Evolutionary conservation across 495 filamentous ascomycete species (phyloP), one percentile per base, ranked within the genome.

Genomic region (Alectoria sarmentosa): DNA sequence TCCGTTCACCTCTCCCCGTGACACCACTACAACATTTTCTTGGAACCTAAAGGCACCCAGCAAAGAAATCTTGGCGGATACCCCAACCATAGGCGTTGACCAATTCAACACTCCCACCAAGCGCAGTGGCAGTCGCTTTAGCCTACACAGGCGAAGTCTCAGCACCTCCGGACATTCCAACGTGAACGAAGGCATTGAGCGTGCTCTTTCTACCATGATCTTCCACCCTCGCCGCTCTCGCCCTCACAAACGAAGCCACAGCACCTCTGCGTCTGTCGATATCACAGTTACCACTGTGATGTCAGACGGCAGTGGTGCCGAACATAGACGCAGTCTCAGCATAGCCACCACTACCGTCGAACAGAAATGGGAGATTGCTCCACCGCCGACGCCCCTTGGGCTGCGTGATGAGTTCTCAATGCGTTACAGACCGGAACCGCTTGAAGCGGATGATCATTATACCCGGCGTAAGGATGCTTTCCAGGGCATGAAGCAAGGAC

Each of bases 361-460:
- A 34, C 52, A 55, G 14, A 55, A 55, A 6, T 55, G 52, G 52
- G 52, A 55, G 30, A 21, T 55, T 2, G 52, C 52, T 34, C 52
- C 52, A 17, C 28, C 52, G 28, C 52, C 52, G 30, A 55, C 52
- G 14, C 52, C 52, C 17, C 28, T 55, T 21, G 28, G 15, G 0
- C 19, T 55, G 52, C 52, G 52, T 17, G 52, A 55, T 8, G 28
- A 34, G 11, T 55, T 55, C 52, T 55, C 52, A 34, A 34, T 55
- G 52, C 52, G 28, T 34, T 55, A 55, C 52, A 55, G 52, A 34
- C 30, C 52, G 30, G 52, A 55, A 34, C 52, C 52, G 15, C 30
- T 21, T 34, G 30, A 55, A 34, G 30, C 52, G 15, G 30, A 55
- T 34, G 30, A 34, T 55, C 52, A 34, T 55, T 55, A 55, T 17